Evolutionary conservation across 2,329 filamentous ascomycete species (phyloP).

Genomic region (Pochonia chlamydosporia): DNA sequence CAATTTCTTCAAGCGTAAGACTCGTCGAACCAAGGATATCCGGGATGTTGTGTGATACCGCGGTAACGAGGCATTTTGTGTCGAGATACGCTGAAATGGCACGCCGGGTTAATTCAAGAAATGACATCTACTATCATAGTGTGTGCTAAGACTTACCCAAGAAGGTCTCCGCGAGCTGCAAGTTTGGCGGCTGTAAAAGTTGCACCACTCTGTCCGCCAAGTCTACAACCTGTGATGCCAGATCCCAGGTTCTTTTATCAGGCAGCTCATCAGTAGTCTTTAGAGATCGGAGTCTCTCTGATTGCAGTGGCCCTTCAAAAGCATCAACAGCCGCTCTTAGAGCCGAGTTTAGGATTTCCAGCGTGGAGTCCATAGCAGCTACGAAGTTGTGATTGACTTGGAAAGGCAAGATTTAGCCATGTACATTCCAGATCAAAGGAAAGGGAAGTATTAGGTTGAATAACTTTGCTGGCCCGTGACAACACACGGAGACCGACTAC

Average conservation of each 20-base stretch:
- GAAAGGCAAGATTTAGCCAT: too few species aligned
- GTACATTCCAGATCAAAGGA: too few species aligned
- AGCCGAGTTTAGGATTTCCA: neutral
- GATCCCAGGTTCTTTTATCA: neutral
- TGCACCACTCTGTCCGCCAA: constrained; percentile 4
- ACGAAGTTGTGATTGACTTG: neutral
- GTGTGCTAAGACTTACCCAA: constrained; percentile 1
- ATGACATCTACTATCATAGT: too few species aligned
- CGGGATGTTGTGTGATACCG: constrained; percentile 5
- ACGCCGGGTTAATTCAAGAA: too few species aligned
- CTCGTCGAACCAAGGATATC: neutral
- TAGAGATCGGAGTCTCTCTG: neutral
- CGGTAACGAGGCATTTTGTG: constrained; percentile 5
- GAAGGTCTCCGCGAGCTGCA: constrained; percentile 5
- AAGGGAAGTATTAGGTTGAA: too few species aligned
- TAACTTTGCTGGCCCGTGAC: too few species aligned
- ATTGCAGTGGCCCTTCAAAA: neutral
- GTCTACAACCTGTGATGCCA: constrained; percentile 3
- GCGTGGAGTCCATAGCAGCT: neutral
- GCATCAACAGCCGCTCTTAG: neutral
- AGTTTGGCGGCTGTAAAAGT: constrained; percentile 4
- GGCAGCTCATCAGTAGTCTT: neutral
- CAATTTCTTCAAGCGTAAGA: neutral
- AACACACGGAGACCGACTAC: too few species aligned
- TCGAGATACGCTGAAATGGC: constrained; percentile 3